These are phyloP conservation scores for Schizochytrium sp. DNA, from an alignment of 108 stramenopile genomes.

Conservation along the genomic window DNA sequence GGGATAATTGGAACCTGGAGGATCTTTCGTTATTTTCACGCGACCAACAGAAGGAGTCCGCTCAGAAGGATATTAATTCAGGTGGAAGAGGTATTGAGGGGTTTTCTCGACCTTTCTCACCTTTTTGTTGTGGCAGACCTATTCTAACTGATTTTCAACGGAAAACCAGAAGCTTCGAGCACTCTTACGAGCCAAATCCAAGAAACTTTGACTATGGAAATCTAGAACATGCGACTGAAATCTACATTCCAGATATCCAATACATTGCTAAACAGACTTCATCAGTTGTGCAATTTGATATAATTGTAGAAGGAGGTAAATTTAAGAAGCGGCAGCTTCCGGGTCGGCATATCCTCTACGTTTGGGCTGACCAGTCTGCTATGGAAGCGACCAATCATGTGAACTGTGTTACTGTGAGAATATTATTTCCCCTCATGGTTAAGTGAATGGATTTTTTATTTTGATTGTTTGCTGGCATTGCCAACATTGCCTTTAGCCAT, in stretches of 20 bases:
- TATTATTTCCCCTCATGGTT: not conserved
- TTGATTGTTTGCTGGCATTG: too few relatives aligned
- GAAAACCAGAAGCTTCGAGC: not conserved
- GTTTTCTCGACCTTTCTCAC: constrained; percentile 46
- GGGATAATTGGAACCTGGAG: constrained; percentile 51
- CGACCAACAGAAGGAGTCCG: not conserved
- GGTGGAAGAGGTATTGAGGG: constrained; percentile 25
- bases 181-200: constrained; percentile 50
- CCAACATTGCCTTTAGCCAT: too few relatives aligned
- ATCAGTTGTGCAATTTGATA: constrained; percentile 30
- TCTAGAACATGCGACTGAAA: constrained; percentile 14
- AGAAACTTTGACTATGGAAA: constrained; percentile 42
- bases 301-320: constrained; percentile 40
- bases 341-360: not conserved
- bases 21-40: constrained; percentile 57
- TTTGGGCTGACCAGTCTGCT: constrained; percentile 37
- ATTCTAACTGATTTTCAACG: constrained; percentile 33
- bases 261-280: constrained; percentile 3
- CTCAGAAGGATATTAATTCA: not conserved
- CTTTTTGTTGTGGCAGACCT: constrained; percentile 28
- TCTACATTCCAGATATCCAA: constrained; percentile 45
- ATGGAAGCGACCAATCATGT: constrained; percentile 16
- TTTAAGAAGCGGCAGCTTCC: not conserved
- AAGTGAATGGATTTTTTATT: too few relatives aligned
- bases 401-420: constrained; percentile 8